Evolutionary conservation across 768 basidiomycete genomes (phyloP).

Genomic region (Lactarius psammicola): DNA sequence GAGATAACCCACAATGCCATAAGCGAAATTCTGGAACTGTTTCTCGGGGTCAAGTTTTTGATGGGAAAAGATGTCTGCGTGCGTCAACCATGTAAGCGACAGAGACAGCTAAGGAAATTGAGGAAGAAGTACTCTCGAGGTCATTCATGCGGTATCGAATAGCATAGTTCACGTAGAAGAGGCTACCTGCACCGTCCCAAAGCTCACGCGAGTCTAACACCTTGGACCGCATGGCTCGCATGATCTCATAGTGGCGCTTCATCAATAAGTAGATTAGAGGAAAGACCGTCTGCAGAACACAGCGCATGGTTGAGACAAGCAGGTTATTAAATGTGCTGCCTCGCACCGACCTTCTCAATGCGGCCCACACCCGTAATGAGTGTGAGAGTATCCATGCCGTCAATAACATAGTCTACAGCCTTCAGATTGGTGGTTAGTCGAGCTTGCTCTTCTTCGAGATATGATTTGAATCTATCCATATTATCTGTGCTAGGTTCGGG

Average conservation of each 20-base stretch:
- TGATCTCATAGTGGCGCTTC: slow-evolving; percentile 29
- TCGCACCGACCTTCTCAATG: slow-evolving; percentile 33
- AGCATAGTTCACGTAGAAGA: not conserved
- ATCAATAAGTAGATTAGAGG: slow-evolving; percentile 26
- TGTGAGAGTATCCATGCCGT: slow-evolving; percentile 33
- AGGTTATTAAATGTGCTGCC: fast-evolving
- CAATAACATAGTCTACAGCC: slow-evolving; percentile 34
- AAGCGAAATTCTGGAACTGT: slow-evolving; percentile 31
- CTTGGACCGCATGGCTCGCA: slow-evolving; percentile 17
- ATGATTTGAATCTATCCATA: slow-evolving; percentile 27
- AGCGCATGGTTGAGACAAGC: not conserved
- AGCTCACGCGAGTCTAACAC: slow-evolving; percentile 14
- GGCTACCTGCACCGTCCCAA: not conserved
- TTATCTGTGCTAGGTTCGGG: not conserved
- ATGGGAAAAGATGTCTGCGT: slow-evolving; percentile 28
- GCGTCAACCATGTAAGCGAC: not conserved
- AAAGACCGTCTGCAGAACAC: slow-evolving; percentile 17
- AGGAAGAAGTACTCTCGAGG: slow-evolving; percentile 5
- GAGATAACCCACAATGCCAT: too few relatives aligned
- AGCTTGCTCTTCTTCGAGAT: slow-evolving; percentile 32
- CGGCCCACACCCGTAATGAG: slow-evolving; percentile 33
- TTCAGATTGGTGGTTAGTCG: slow-evolving; percentile 32
- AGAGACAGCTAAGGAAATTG: too few relatives aligned
- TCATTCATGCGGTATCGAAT: slow-evolving; percentile 9
- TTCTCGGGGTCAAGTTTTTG: slow-evolving; percentile 26